These are phyloP conservation scores for Endocalyx cinctus DNA, from an alignment of 2,329 filamentous ascomycete species.

Conservation along the genomic window DNA sequence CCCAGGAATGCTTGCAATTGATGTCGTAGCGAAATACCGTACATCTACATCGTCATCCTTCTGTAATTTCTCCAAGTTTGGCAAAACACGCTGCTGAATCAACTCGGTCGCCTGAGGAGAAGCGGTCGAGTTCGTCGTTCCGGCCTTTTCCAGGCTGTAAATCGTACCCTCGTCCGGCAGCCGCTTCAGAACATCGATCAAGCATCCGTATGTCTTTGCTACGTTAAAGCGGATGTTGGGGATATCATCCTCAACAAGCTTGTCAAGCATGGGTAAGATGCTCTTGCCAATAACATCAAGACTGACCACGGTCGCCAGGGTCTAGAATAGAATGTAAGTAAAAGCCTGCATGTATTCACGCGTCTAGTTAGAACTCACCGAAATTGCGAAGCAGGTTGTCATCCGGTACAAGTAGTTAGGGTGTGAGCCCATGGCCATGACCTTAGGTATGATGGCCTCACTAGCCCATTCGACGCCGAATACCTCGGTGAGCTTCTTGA, in stretches of 20 bases:
- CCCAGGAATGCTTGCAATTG: conserved; percentile 57
- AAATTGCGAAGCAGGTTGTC: conserved; percentile 99
- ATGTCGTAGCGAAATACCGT: conserved; percentile 93
- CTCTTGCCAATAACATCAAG: conserved; percentile 89
- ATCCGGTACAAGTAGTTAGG: conserved; percentile 99
- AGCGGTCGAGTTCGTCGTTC: conserved; percentile 49
- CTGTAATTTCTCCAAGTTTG: conserved; percentile 90
- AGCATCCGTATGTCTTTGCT: conserved; percentile 88
- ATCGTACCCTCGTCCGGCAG: conserved; percentile 86
- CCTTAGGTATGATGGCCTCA: conserved; percentile 95
- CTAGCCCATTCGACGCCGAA: conserved; percentile 98
- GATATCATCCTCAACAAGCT: conserved; percentile 89
- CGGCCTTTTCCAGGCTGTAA: conserved; percentile 77
- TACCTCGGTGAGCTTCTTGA: conserved; percentile 97
- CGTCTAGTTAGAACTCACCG: no score
- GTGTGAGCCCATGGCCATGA: conserved; percentile 96
- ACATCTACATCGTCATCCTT: conserved; percentile 98
- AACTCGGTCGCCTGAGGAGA: conserved; percentile 72
- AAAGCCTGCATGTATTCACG: no score
- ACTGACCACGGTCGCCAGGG: conserved; percentile 86
- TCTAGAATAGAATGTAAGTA: conserved; percentile 49
- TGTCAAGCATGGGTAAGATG: conserved; percentile 93
- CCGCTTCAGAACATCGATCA: conserved; percentile 88
- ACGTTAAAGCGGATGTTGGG: conserved; percentile 99
- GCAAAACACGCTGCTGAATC: conserved; percentile 81